phyloP scores from a whole-genome alignment of 306 rosid species.

The Quercus robur region DNA sequence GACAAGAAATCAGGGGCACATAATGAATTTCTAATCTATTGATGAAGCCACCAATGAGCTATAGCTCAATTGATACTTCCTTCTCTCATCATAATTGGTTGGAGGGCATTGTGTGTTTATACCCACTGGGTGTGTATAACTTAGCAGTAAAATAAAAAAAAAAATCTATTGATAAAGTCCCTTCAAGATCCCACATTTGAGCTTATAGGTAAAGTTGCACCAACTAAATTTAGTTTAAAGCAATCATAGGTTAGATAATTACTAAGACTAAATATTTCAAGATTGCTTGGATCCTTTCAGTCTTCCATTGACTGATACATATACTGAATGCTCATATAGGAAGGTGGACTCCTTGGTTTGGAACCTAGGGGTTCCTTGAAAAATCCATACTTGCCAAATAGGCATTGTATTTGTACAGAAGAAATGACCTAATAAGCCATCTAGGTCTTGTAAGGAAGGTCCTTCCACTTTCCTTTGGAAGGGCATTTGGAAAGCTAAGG shows the following conservation, averaged over 20 bases:
- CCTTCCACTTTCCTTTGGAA: too few species aligned
- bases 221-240: neutral
- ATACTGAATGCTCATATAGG: neutral
- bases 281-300: slow-evolving; percentile 2
- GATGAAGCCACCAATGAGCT: neutral
- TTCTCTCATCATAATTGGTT: too few species aligned
- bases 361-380: neutral
- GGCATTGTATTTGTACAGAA: neutral
- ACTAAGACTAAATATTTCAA: neutral
- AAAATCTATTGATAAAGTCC: neutral
- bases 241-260: neutral
- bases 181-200: neutral
- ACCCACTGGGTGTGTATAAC: too few species aligned
- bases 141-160: too few species aligned
- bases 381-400: neutral
- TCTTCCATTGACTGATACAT: slow-evolving; percentile 3
- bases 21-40: neutral
- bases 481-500: too few species aligned
- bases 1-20: slow-evolving; percentile 3
- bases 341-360: slow-evolving; percentile 7
- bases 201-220: slow-evolving; percentile 3
- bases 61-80: too few species aligned
- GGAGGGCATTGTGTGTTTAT: too few species aligned
- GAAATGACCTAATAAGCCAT: neutral
- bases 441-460: neutral